Evolutionary conservation across 2,329 filamentous ascomycete species (phyloP).

Genomic region (Trichoderma koningiopsis): DNA sequence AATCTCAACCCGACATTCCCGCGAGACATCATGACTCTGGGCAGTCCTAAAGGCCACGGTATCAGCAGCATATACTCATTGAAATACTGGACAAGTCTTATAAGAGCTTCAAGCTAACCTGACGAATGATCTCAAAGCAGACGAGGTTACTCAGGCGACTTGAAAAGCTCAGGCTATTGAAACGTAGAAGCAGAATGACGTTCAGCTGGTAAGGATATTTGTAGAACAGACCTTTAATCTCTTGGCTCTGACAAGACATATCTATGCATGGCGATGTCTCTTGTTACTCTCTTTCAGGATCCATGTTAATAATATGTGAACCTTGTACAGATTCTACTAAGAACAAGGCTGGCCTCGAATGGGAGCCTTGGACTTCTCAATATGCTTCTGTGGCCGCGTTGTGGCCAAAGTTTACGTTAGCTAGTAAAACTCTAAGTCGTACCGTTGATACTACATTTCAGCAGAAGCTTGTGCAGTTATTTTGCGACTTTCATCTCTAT

Average conservation of each 20-base stretch:
- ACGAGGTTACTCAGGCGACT: slow-evolving; percentile 54
- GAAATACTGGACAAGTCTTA: slow-evolving; percentile 51
- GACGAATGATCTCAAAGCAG: slow-evolving; percentile 55
- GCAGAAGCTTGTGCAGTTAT: slow-evolving; percentile 67
- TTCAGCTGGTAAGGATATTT: slow-evolving; percentile 60
- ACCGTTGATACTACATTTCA: slow-evolving; percentile 67
- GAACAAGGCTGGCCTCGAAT: slow-evolving; percentile 34
- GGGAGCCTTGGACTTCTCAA: slow-evolving; percentile 3
- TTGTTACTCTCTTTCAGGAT: background rate
- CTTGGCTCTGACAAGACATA: slow-evolving; percentile 51
- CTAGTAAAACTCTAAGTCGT: slow-evolving; percentile 48
- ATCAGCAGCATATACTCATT: slow-evolving; percentile 55
- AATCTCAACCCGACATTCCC: background rate
- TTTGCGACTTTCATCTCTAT: slow-evolving; percentile 63
- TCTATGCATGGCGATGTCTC: rapidly evolving
- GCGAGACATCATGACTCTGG: slow-evolving; percentile 36
- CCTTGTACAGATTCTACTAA: slow-evolving; percentile 49
- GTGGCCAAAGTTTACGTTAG: slow-evolving; percentile 23
- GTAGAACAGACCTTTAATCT: slow-evolving; percentile 59
- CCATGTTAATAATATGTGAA: background rate
- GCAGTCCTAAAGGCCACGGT: slow-evolving; percentile 46
- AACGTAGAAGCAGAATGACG: slow-evolving; percentile 49
- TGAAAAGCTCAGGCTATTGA: slow-evolving; percentile 61
- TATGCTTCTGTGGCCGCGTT: background rate
- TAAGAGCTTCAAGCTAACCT: slow-evolving; percentile 55